These are phyloP conservation scores for Chenopodium suecicum DNA, from an alignment of 148 eudicot genomes.

Conservation along the genomic window DNA sequence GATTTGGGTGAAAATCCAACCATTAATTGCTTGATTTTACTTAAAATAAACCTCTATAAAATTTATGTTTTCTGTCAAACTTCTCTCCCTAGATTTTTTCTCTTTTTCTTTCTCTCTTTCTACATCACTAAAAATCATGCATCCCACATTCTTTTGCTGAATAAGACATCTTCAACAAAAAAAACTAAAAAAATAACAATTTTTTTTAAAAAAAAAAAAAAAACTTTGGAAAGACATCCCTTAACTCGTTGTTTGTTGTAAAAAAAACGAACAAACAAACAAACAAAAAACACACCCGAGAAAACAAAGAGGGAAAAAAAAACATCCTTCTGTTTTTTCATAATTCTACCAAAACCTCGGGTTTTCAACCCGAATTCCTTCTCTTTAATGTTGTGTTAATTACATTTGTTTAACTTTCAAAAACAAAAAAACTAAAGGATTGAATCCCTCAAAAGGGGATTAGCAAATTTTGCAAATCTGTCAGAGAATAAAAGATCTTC, in stretches of 20 bases:
- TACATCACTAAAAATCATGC: constrained; percentile 25
- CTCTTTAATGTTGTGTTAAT: too few species aligned
- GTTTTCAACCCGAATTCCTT: not conserved
- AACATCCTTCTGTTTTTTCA: not conserved
- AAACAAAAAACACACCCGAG: not conserved
- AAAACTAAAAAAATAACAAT: not conserved
- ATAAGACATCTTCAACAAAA: constrained; percentile 11
- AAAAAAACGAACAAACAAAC: not conserved
- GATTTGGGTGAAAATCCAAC: constrained; percentile 18
- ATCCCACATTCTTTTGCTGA: constrained; percentile 32
- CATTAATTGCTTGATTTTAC: constrained; percentile 21
- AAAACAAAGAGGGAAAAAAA: not conserved
- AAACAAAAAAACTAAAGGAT: not conserved
- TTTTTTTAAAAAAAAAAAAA: not conserved
- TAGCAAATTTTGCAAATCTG: constrained; percentile 13
- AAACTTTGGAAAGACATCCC: constrained; percentile 3
- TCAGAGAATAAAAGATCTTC: not conserved
- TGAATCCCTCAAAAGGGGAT: not conserved
- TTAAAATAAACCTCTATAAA: constrained; percentile 26
- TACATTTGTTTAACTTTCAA: too few species aligned
- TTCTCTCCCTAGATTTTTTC: constrained; percentile 15
- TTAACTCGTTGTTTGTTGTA: not conserved
- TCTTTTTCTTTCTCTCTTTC: not conserved
- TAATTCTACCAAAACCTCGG: not conserved
- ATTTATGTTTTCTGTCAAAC: constrained; percentile 1